Base-by-base conservation (phyloP, 106 monocot species). In the Dendrobium huoshanense region DNA sequence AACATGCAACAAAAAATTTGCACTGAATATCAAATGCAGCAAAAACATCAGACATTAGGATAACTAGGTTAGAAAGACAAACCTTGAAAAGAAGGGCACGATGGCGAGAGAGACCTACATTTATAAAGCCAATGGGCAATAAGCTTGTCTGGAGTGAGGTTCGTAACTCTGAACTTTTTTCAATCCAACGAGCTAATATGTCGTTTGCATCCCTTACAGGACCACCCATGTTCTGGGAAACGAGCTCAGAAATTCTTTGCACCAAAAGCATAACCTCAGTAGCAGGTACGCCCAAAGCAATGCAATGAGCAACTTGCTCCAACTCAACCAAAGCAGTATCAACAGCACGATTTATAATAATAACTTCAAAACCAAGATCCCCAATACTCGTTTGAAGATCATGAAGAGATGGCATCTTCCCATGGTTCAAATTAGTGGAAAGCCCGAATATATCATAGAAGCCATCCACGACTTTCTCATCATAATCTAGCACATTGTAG, bases 1-100 rank as follows among this genome's bases (percentile, higher is more conserved):
- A 13, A 51, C 51, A 51, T 51, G 13, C 51, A 51, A 37, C 72
- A 58, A 58, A 58, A 17, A 64, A 65, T 65, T 65, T 65, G 25
- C 24, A 65, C 25, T 65, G 58, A 58, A 65, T 25, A 15, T 24
- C 72, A 72, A 40, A 16, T 15, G 40, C 16, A 72, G 40, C 40
- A 40, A 72, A 72, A 40, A 15, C 4, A 15, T 15, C 10, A 31
- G 2, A 41, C 22, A 15, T 25, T 20, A 18, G 55, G 22, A 65
- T 65, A 65, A 59, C 41, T 1, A 44, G 20, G 29, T 41, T 33
- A 4, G 4, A 42, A 72, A 7, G 24, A 74, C 72, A 65, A 72
- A 98, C 98, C 98, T 98, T 98, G 85, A 98, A 98, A 83, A 98
- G 92, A 70, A 98, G 91, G 64, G 98, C 86, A 48, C 98, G 92